Base-by-base conservation (phyloP, 352 stramenopile species). In the Phytophthora syringae region DNA sequence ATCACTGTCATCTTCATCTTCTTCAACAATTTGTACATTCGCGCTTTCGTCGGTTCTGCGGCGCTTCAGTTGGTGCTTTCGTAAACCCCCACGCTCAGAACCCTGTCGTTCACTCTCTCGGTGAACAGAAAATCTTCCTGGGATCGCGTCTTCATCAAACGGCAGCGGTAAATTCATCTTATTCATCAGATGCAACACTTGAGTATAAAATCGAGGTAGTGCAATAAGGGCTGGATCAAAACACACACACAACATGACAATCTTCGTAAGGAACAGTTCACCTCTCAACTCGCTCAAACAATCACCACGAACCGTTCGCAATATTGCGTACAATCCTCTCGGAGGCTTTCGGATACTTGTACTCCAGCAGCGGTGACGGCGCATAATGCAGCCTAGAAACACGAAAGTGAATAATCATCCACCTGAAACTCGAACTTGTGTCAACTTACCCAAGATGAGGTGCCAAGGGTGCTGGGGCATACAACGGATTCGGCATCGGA, bases 161-260 rank as follows among this genome's bases (percentile, higher is more conserved):
- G 89, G 89, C 25, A 76, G 70, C 42, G 89, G 89, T 16, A 97
- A 51, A 55, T 97, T 94, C 89, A 96, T 97, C 61, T 97, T 97
- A 72, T 97, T 97, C 89, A 97, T 97, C 21, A 97, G 68, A 67
- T 97, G 89, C 34, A 96, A 84, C 45, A 95, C 89, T 79, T 97
- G 89, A 12, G 83, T 95, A 74, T 97, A 97, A 56, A 97, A 89
- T 48, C 88, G 84, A 6, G 89, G 89, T 13, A 97, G 65, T 10
- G 86, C 89, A 22, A 97, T 90, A 25, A 97, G 66, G 7, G 89
- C 89, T 97, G 36, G 58, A 9, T 39, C 30, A 16, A 32, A 34
- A 5, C 7, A 22, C 52, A 22, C 15, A 21, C 18, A 64, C 5
- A 36, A 22, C 3, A n/a, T n/a, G n/a, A n/a, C n/a, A n/a, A n/a